A percentile compares a stretch with the other conserved stretches of the same genome.
phyloP scores from a whole-genome alignment of 2,329 filamentous ascomycete species.

The Fusarium multiceps region DNA sequence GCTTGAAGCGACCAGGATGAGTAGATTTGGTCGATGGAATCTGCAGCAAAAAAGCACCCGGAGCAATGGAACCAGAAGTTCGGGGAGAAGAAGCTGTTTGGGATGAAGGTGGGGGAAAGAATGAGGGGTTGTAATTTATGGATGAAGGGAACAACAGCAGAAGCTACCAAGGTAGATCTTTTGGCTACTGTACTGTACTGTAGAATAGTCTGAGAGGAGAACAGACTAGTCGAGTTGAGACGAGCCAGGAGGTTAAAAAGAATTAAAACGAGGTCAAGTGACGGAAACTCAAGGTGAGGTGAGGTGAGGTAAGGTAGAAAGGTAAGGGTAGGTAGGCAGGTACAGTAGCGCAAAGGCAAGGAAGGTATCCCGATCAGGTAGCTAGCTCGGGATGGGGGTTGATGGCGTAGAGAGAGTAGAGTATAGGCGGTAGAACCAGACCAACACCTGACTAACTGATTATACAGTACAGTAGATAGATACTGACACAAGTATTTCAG shows the following conservation, averaged over 20 bases:
- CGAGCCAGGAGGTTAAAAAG: slow-evolving; percentile 8
- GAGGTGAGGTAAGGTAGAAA: slow-evolving; percentile 27
- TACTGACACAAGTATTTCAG: neutral
- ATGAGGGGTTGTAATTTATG: slow-evolving; percentile 39
- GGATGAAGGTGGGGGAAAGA: slow-evolving; percentile 24
- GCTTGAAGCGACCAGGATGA: slow-evolving; percentile 4
- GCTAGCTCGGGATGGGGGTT: slow-evolving; percentile 9
- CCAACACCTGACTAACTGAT: neutral
- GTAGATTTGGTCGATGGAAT: slow-evolving; percentile 10
- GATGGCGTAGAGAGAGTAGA: neutral
- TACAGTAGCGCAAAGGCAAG: slow-evolving; percentile 1
- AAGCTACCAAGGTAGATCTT: neutral
- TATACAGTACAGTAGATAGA: neutral
- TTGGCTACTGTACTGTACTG: neutral
- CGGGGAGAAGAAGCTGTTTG: slow-evolving; percentile 34
- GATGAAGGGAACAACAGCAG: slow-evolving; percentile 29
- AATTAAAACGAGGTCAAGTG: slow-evolving; percentile 20
- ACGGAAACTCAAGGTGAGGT: slow-evolving; percentile 23
- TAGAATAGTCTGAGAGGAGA: slow-evolving; percentile 4
- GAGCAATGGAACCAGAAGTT: slow-evolving; percentile 42
- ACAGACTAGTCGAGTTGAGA: neutral
- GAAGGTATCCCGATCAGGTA: slow-evolving; percentile 1
- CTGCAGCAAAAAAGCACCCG: slow-evolving; percentile 31
- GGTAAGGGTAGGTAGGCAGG: slow-evolving; percentile 2
- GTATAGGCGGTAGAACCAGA: slow-evolving; percentile 6